Conservation (phyloP, 2,329 filamentous ascomycete species). For the Epichloe glyceriae region DNA sequence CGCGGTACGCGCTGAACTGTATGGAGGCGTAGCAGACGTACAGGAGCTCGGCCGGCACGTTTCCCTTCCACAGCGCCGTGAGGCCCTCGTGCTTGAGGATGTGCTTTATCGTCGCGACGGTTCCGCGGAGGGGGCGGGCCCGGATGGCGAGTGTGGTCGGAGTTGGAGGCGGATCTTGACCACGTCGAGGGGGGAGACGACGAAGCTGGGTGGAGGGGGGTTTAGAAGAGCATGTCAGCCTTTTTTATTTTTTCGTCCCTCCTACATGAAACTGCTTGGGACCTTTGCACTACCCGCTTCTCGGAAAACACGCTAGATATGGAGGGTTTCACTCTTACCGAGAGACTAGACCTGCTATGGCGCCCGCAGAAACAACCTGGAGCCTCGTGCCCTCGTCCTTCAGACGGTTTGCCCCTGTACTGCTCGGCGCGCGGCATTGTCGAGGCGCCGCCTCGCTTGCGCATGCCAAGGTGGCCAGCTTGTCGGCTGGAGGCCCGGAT, state of each 20-base stretch:
- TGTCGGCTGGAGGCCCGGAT: not conserved
- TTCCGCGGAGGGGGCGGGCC: constrained; percentile 55
- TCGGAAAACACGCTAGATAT: not conserved
- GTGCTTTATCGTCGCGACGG: constrained; percentile 58
- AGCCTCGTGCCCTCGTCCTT: constrained; percentile 48
- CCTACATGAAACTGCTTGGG: too few species aligned
- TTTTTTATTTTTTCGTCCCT: not conserved
- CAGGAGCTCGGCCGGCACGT: constrained; percentile 86
- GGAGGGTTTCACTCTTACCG: constrained; percentile 40
- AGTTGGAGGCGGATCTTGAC: constrained; percentile 96
- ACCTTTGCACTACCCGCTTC: too few species aligned
- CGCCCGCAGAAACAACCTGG: constrained; percentile 44
- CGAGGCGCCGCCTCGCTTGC: constrained; percentile 1
- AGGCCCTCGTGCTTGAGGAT: constrained; percentile 75
- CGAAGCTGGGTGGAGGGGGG: constrained; percentile 53
- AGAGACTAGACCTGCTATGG: constrained; percentile 70
- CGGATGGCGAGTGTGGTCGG: constrained; percentile 71
- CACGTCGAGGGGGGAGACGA: constrained; percentile 90
- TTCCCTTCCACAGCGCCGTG: constrained; percentile 90
- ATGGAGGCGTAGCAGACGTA: constrained; percentile 83
- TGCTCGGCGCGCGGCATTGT: constrained; percentile 20
- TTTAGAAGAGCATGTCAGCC: too few species aligned
- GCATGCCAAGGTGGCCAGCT: constrained; percentile 5
- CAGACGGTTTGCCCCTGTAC: constrained; percentile 28
- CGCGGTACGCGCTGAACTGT: constrained; percentile 84